Evolutionary conservation across 768 basidiomycete species (phyloP), one percentile per base, ranked within the genome.

Genomic region (Russula foetens): DNA sequence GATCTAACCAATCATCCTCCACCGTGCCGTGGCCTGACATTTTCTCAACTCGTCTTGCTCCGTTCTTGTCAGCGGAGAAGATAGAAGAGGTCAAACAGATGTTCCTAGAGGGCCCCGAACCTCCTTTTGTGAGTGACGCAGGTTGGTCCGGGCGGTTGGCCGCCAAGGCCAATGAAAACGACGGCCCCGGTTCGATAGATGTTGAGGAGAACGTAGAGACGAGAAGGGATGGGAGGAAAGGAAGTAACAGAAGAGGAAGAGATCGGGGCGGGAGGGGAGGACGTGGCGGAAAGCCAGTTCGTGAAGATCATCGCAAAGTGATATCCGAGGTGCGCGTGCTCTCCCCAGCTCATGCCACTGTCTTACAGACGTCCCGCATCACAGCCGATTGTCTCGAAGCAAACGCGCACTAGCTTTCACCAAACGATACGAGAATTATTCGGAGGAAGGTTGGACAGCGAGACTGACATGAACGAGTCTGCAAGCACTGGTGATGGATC

Each of bases 381-480:
- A 8, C 71, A 97, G 93, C 86, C 90, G 11, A 95, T 99, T 49
- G 70, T 77, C 24, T 86, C 85, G 7, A 98, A 98, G 73, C 79
- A 81, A 38, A 83, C 80, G 6, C 83, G 97, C 28, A 92, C 91
- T 2, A 82, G 82, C 2, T 79, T 98, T 62, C 97, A 99, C 71
- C 79, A 89, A 71, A 74, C 77, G 15, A 77, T 99, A 51, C 83
- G 97, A 59, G 83, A 86, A 64, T 71, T 90, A 19, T 98, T 98
- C 71, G 76, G 71, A 3, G 92, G 92, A 29, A 90, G 89, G 67
- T 79, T 98, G 53, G 89, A 95, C 55, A 90, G 84, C 29, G 88
- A 92, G 69, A 88, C 90, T 1, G 87, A 89, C 64, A 73, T 75
- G 21, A 76, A 77, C 44, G 63, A 71, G 14, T 69, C 76, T 41